Evolutionary conservation across 768 basidiomycete genomes (phyloP).

Genomic region (Tephrocybe sp.): DNA sequence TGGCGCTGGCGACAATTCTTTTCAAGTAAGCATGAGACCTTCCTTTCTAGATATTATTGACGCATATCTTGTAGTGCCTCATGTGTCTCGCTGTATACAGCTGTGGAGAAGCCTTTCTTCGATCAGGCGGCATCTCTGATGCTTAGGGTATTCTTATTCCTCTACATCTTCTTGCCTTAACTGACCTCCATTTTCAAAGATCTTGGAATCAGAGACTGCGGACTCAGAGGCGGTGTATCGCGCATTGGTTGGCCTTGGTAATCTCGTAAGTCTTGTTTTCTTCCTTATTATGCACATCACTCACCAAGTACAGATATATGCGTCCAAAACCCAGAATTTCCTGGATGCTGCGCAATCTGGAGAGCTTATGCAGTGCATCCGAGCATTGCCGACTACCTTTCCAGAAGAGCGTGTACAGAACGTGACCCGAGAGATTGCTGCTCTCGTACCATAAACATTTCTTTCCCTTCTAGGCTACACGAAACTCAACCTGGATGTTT

Average conservation of each 20-base stretch:
- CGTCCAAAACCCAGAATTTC: slow-evolving; percentile 36
- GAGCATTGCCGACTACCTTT: slow-evolving; percentile 44
- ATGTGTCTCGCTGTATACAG: slow-evolving; percentile 47
- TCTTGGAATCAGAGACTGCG: slow-evolving; percentile 44
- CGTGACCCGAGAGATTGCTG: slow-evolving; percentile 46
- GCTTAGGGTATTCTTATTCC: slow-evolving; percentile 39
- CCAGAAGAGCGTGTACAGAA: slow-evolving; percentile 57
- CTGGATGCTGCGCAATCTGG: slow-evolving; percentile 38
- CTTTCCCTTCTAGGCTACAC: slow-evolving; percentile 5
- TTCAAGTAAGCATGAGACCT: slow-evolving; percentile 68
- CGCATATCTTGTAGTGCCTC: slow-evolving; percentile 51
- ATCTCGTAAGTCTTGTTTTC: slow-evolving; percentile 47
- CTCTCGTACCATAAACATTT: slow-evolving; percentile 34
- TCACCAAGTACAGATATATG: slow-evolving; percentile 43
- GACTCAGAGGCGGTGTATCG: slow-evolving; percentile 75
- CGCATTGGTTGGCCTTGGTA: slow-evolving; percentile 69
- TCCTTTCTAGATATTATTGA: not conserved
- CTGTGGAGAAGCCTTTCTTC: slow-evolving; percentile 37
- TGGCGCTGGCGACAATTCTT: slow-evolving; percentile 76
- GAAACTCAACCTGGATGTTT: not conserved
- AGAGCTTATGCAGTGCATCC: slow-evolving; percentile 39
- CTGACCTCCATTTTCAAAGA: slow-evolving; percentile 31
- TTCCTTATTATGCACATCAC: slow-evolving; percentile 1
- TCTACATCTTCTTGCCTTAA: not conserved
- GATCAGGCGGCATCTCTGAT: slow-evolving; percentile 43